phyloP scores from a whole-genome alignment of 1,284 basidiomycete genomes.

The Heterobasidion annosum region DNA sequence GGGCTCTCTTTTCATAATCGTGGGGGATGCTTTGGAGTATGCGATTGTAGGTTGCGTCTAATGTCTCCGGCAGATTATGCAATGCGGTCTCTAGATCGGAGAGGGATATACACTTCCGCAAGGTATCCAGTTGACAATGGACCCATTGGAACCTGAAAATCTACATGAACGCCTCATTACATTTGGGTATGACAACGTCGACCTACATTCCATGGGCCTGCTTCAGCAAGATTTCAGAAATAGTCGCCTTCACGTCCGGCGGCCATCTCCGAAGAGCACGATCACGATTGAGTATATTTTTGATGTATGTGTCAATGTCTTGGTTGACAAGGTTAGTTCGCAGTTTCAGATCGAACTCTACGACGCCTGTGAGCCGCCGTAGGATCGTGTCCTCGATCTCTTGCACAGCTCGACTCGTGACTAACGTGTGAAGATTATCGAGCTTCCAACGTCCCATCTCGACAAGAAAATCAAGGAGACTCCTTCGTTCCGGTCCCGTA shows the following conservation, averaged over 20 bases:
- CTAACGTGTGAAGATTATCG: neutral
- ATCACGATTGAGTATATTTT: neutral
- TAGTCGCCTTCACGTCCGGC: neutral
- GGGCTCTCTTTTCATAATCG: neutral
- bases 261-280: neutral
- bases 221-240: neutral
- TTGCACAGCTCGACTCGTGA: neutral
- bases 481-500: neutral
- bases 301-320: neutral
- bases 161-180: neutral
- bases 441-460: neutral
- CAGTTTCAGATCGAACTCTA: neutral
- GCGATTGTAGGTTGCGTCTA: slow-evolving; percentile 5
- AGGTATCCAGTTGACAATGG: neutral
- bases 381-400: neutral
- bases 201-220: neutral
- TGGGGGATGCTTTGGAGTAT: neutral
- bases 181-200: neutral
- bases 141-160: slow-evolving; percentile 1
- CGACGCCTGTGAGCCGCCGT: no score
- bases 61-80: neutral
- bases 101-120: neutral
- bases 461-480: neutral
- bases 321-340: neutral
- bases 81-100: neutral